phyloP scores from a whole-genome alignment of 306 rosid genomes.

The Quercus agrifolia region DNA sequence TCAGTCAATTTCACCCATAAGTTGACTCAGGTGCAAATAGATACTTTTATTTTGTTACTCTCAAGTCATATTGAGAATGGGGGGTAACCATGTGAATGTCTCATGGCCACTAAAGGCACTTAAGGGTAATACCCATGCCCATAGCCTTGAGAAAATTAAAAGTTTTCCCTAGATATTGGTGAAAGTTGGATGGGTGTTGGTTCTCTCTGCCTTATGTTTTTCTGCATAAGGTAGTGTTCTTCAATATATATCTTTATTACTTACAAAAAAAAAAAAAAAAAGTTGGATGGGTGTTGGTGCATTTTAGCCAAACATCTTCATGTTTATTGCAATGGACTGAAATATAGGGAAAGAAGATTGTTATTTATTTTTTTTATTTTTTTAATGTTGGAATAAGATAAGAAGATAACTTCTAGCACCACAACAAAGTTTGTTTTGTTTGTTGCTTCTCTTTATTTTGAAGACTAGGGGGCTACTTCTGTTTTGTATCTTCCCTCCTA shows the following conservation, averaged over 20 bases:
- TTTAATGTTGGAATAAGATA: not conserved
- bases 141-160: not conserved
- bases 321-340: not conserved
- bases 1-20: not conserved
- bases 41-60: not conserved
- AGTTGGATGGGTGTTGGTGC: not conserved
- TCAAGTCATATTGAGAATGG: too few species aligned
- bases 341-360: not conserved
- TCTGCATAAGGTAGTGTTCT: too few species aligned
- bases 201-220: too few species aligned
- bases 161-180: not conserved
- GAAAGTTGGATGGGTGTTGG: not conserved
- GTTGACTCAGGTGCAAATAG: not conserved
- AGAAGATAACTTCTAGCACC: not conserved
- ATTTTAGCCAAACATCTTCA: not conserved
- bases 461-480: not conserved
- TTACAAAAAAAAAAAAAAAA: too few species aligned
- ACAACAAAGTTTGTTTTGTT: not conserved
- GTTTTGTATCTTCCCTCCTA: not conserved
- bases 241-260: too few species aligned
- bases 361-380: not conserved
- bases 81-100: too few species aligned
- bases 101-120: not conserved
- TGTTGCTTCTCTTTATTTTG: not conserved
- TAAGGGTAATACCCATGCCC: not conserved